Base-by-base conservation (phyloP, 2,329 filamentous ascomycete genomes). In the Nemania bipapillata region DNA sequence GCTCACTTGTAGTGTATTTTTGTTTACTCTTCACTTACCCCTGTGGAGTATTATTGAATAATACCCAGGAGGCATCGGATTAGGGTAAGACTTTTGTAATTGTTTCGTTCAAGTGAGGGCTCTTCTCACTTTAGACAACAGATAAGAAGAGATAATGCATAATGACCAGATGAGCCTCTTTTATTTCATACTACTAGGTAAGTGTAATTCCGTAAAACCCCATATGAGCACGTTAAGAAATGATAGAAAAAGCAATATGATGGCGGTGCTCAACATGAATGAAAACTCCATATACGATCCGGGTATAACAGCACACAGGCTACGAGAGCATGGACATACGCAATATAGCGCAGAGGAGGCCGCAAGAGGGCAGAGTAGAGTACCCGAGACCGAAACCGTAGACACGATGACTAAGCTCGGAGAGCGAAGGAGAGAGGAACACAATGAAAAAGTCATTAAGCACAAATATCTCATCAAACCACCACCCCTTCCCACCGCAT, bases 391-490 rank as follows among this genome's bases (percentile, higher is more conserved):
- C 57, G 12, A 50, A 55, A 50, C 30, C 35, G 30, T 40, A 49
- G 8, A 28, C 17, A 15, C 40, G 26, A 12, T 2, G 11, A 17
- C 35, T 26, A n/a, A 45, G 8, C 22, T 9, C 28, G 20, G 54
- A 12, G n/a, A 45, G 26, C 6, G n/a, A 57, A 20, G 7, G 22
- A 15, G 24, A 42, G 12, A 45, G 32, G 3, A 30, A 32, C 17
- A 20, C 32, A 4, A 40, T 37, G 17, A 7, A 28, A 47, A 52
- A 56, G 28, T 63, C 62, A 53, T 66, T n/a, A 62, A 47, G 50
- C 61, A 59, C 68, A 70, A 68, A 63, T 66, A 64, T 69, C 67
- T 69, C 67, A 47, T 67, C 59, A 69, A 20, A 65, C 30, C 15
- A 26, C 17, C 28, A 7, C 45, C n/a, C 40, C 35, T 47, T 61